These are phyloP conservation scores for Raphanus sativus DNA, from an alignment of 345 rosid species.

Conservation along the genomic window DNA sequence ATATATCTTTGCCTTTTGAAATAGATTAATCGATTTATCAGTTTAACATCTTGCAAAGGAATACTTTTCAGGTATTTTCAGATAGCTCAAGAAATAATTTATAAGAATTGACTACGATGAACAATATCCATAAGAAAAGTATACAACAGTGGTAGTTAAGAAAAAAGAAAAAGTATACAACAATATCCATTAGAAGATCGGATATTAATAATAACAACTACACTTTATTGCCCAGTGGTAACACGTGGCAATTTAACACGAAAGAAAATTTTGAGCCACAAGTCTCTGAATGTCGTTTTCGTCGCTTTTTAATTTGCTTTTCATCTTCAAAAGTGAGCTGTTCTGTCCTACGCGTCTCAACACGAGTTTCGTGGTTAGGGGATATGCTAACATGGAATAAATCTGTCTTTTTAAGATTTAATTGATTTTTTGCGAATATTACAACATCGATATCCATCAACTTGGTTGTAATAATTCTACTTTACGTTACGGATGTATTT, in stretches of 20 bases:
- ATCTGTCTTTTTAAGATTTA: neutral
- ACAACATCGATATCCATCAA: neutral
- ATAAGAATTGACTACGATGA: neutral
- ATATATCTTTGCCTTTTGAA: neutral
- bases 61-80: neutral
- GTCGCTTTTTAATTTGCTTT: conserved; percentile 11
- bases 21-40: neutral
- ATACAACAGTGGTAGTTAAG: neutral
- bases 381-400: conserved; percentile 14
- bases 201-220: neutral
- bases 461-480: neutral
- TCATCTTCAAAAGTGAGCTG: conserved; percentile 12
- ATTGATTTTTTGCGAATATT: neutral
- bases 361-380: conserved; percentile 20
- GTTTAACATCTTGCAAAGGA: neutral
- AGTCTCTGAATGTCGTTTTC: conserved; percentile 8
- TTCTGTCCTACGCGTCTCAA: conserved; percentile 11
- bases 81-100: neutral
- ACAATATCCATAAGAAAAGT: neutral
- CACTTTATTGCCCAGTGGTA: neutral
- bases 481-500: neutral
- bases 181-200: neutral
- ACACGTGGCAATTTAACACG: conserved; percentile 3
- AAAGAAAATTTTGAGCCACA: conserved; percentile 19
- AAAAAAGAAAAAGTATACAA: neutral